Conservation (phyloP, 129 eudicot genomes). For the Mikania micrantha region DNA sequence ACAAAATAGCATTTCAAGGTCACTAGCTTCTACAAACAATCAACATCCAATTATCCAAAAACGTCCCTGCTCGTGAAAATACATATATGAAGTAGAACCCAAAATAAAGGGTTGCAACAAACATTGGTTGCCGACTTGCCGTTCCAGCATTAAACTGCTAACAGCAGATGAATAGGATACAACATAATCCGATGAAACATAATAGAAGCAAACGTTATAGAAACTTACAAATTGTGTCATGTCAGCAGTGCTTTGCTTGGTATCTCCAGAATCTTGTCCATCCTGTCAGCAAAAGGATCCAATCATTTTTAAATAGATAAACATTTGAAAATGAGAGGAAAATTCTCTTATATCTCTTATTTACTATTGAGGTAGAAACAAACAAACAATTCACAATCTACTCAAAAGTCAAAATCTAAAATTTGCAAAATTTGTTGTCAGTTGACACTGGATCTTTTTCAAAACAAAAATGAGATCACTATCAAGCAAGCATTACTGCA, state of each 20-base stretch:
- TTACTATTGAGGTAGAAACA: not conserved
- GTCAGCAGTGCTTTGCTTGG: conserved; percentile 81
- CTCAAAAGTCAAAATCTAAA: not conserved
- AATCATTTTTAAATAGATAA: not conserved
- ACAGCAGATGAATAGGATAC: not conserved
- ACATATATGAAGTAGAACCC: not conserved
- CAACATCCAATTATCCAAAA: too few species aligned
- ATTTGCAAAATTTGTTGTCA: not conserved
- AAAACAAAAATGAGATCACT: not conserved
- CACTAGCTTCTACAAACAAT: conserved; percentile 1
- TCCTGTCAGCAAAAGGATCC: conserved; percentile 44
- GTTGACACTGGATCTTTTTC: not conserved
- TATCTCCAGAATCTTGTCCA: conserved; percentile 75
- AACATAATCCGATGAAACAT: not conserved
- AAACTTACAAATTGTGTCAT: conserved; percentile 93
- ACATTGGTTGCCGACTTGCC: too few species aligned
- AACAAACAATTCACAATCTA: not conserved
- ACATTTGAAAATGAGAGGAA: not conserved
- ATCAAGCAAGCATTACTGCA: not conserved
- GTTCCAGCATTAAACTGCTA: not conserved
- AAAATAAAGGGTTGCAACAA: not conserved
- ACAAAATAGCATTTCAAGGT: not conserved
- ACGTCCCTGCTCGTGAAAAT: not conserved
- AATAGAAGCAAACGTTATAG: not conserved
- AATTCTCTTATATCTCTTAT: not conserved